Conservation (phyloP, 345 rosid genomes). For the Moricandia arvensis region DNA sequence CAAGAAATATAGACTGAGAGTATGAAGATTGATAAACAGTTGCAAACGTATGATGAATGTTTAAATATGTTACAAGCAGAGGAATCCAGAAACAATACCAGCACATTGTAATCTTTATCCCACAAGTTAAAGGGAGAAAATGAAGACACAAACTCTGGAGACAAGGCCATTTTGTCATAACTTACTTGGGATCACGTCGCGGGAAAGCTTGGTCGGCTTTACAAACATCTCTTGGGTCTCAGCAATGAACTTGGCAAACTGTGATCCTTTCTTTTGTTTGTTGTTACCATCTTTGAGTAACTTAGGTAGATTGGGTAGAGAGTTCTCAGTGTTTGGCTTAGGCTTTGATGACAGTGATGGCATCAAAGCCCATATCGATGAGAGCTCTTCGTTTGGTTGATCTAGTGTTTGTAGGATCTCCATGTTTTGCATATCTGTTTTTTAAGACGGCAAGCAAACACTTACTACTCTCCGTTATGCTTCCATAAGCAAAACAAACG, state of each 20-base stretch:
- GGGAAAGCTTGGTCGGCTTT: constrained; percentile 42
- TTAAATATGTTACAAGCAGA: constrained; percentile 8
- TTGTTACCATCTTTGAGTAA: constrained; percentile 42
- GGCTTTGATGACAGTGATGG: constrained; percentile 64
- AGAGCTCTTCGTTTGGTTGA: constrained; percentile 58
- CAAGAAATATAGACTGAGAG: background rate
- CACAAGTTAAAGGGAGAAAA: background rate
- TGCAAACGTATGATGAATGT: background rate
- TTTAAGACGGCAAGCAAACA: constrained; percentile 3
- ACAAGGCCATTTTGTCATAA: constrained; percentile 48
- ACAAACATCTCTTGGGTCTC: constrained; percentile 47
- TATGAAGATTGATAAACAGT: constrained; percentile 5
- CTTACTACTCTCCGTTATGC: background rate
- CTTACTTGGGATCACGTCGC: constrained; percentile 50
- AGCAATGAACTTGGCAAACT: constrained; percentile 75
- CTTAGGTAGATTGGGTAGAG: constrained; percentile 44
- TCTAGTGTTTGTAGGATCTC: constrained; percentile 61
- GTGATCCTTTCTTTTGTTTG: constrained; percentile 66
- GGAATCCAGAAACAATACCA: background rate
- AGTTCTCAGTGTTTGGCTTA: constrained; percentile 38
- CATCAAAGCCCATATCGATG: constrained; percentile 82
- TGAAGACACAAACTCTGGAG: constrained; percentile 1
- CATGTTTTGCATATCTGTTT: constrained; percentile 55
- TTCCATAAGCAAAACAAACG: constrained; percentile 1
- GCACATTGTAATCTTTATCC: constrained; percentile 3